These are phyloP conservation scores for Podila epigama DNA, from an alignment of 192 early-diverging fungal genomes.

Conservation along the genomic window DNA sequence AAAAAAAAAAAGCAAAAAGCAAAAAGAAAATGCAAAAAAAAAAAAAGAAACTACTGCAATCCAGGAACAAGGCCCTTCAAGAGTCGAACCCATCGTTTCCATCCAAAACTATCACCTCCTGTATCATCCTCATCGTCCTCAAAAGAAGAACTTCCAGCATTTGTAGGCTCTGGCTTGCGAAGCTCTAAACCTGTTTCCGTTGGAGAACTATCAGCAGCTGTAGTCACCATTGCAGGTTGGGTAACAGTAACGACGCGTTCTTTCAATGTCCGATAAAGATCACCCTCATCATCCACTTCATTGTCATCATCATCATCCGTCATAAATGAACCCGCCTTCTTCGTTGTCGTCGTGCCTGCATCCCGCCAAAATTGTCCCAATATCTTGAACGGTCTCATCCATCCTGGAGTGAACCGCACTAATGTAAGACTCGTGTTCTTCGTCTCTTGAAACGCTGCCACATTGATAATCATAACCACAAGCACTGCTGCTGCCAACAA, in stretches of 20 bases:
- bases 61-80: constrained; percentile 20
- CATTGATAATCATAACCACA: constrained; percentile 37
- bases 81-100: constrained; percentile 4
- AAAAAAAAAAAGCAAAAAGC: neutral
- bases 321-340: too few species aligned
- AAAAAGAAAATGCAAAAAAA: neutral
- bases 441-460: constrained; percentile 34
- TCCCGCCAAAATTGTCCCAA: constrained; percentile 24
- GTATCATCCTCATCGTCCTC: neutral
- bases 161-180: neutral
- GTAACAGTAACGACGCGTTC: too few species aligned
- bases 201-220: too few species aligned
- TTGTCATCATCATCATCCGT: neutral
- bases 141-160: neutral
- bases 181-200: neutral
- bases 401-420: constrained; percentile 9
- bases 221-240: too few species aligned
- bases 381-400: constrained; percentile 13
- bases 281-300: neutral
- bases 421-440: constrained; percentile 18
- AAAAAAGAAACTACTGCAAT: neutral
- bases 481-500: constrained; percentile 1
- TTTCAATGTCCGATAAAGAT: too few species aligned
- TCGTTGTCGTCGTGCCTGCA: neutral
- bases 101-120: neutral